A percentile compares a stretch with the other conserved stretches of the same genome.
These are phyloP conservation scores for Zygnema circumcarinatum DNA, from an alignment of 139 green algal species.

Conservation along the genomic window DNA sequence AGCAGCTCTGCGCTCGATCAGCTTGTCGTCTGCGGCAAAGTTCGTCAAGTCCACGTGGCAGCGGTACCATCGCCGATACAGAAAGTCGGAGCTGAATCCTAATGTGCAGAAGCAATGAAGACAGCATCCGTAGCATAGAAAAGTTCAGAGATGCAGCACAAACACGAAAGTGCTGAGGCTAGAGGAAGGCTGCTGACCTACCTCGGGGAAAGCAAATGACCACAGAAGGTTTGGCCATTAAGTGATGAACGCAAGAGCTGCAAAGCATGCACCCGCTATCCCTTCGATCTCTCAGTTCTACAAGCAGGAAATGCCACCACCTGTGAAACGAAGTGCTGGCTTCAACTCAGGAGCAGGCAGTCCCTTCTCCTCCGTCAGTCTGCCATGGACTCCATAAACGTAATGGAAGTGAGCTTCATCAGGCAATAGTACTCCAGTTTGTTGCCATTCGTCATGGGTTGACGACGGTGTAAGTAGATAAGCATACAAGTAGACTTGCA, in stretches of 20 bases:
- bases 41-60: slow-evolving; percentile 40
- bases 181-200: not conserved
- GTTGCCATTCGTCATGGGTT: not conserved
- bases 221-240: too few relatives aligned
- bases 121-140: too few relatives aligned
- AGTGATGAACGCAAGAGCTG: too few relatives aligned
- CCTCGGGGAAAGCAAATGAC: too few relatives aligned
- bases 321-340: slow-evolving; percentile 14
- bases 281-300: too few relatives aligned
- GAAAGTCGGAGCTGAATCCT: slow-evolving; percentile 51
- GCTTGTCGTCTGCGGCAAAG: slow-evolving; percentile 1
- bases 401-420: not conserved
- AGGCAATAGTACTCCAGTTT: not conserved
- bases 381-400: not conserved
- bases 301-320: too few relatives aligned
- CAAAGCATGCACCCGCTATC: too few relatives aligned
- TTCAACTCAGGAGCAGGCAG: slow-evolving; percentile 13
- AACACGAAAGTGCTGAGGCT: too few relatives aligned
- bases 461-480: not conserved
- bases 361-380: slow-evolving; percentile 11
- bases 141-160: too few relatives aligned
- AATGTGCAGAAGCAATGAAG: too few relatives aligned
- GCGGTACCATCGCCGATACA: slow-evolving; percentile 57
- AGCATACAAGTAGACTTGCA: not conserved
- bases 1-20: slow-evolving; percentile 8